phyloP scores from a whole-genome alignment of 768 basidiomycete species.

The Auriscalpium microsporum region DNA sequence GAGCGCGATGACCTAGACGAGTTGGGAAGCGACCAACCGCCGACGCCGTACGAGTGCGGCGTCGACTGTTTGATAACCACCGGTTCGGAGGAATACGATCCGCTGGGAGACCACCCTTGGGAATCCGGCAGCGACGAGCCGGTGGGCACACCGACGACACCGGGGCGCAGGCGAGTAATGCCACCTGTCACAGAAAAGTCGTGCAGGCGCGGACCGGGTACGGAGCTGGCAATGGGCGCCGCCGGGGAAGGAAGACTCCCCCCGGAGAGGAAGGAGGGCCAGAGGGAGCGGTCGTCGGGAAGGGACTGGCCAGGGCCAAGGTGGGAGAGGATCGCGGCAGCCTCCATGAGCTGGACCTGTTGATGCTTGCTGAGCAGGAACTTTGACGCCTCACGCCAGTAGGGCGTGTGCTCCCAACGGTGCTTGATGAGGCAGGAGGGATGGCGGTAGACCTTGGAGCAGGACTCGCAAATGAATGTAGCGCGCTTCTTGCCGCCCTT shows the following conservation, averaged over 20 bases:
- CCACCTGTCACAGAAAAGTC: constrained; percentile 44
- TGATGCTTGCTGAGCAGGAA: constrained; percentile 92
- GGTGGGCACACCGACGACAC: constrained; percentile 36
- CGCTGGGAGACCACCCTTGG: constrained; percentile 13
- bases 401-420: constrained; percentile 95
- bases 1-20: constrained; percentile 37
- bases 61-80: constrained; percentile 12
- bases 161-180: constrained; percentile 55
- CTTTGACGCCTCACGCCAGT: constrained; percentile 91
- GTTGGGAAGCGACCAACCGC: constrained; percentile 47
- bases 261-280: constrained; percentile 78
- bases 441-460: constrained; percentile 89
- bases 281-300: constrained; percentile 89
- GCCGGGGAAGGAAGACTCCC: constrained; percentile 53
- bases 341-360: constrained; percentile 95
- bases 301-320: constrained; percentile 73
- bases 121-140: constrained; percentile 2
- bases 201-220: constrained; percentile 60
- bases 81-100: constrained; percentile 19
- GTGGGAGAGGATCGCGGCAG: constrained; percentile 91
- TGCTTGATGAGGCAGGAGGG: constrained; percentile 95
- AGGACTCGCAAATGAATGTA: constrained; percentile 88
- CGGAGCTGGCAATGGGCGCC: constrained; percentile 39
- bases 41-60: constrained; percentile 19
- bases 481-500: constrained; percentile 70